Base-by-base conservation (phyloP, 176 grass and related monocot species). In the Oryza longistaminata region DNA sequence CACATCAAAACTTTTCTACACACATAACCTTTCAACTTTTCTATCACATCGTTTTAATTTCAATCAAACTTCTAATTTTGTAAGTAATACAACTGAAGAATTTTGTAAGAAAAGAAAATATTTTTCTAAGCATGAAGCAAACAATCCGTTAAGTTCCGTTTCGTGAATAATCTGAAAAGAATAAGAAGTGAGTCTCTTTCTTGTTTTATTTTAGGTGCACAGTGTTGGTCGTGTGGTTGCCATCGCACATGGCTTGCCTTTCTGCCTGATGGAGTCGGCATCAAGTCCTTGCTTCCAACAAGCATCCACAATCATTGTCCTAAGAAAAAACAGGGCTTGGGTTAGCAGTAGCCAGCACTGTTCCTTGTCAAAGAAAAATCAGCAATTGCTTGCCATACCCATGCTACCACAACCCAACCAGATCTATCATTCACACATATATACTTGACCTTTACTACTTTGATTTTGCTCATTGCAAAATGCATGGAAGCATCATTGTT, bases 301-400 rank as follows among this genome's bases (percentile, higher is more conserved):
- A 52, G 89, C 70, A 53, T 31, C 89, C 80, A 91, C 89, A 83
- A 91, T 87, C 62, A 84, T 84, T 90, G 81, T 70, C 70, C 62
- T 62, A 85, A 44, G 33, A 70, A 82, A 82, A 79, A 68, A 58
- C 29, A 22, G 44, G 49, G 68, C 73, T 65, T 40, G 44, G 49
- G 60, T 78, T 65, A 46, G 66, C 53, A 55, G 52, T 55, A 55
- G 52, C 52, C 2, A 19, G 12, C 70, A 85, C 33, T 60, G 73
- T 53, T 70, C 64, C 73, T 69, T 70, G 88, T 21, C 25, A 40
- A 64, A 70, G 71, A 34, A 76, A 78, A 78, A 34, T 31, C 49
- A 82, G 37, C 19, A 64, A 49, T 14, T 55, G n/a, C 6, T 43
- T 64, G 35, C 25, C 31, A 66, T 66, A 19, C 48, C 21, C 34